Base-by-base conservation (phyloP, 2,329 filamentous ascomycete species). In the Ceratocystis ficicola region DNA sequence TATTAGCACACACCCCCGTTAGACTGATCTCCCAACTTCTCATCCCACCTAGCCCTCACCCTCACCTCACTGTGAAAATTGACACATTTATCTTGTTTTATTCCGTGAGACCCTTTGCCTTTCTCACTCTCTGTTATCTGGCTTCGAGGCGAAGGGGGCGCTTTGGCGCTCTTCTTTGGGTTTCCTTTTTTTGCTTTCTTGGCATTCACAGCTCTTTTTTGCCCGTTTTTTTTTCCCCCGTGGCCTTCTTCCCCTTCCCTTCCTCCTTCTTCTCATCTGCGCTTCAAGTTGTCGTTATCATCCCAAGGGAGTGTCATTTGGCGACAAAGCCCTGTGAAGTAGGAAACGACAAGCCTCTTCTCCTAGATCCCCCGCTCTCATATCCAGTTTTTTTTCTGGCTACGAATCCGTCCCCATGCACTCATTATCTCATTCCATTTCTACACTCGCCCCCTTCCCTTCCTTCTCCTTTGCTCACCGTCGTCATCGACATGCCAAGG, bases 211-310 rank as follows among this genome's bases (percentile, higher is more conserved):
- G 10, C 52, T 25, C 52, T 57, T 57, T 59, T 25, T 61, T 20
- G 20, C 41, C 15, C 61, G 17, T 62, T n/a, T 50, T 61, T 65
- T 48, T 25, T 12, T 3, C 36, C 12, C 10, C 36, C 12, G 10
- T 41, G 10, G 36, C 36, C 36, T 41, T 32, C 6, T 32, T 41
- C 36, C 10, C 44, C 48, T 17, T 30, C 44, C 10, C 44, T 44
- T 25, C 30, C 32, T 60, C 44, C n/a, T 41, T 41, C 30, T 10
- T 25, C 32, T 36, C 30, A 52, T 36, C 44, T 62, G 61, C 61
- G 61, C 61, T 62, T 62, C 32, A 62, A 62, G 61, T 62, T 62
- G 61, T 62, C 61, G 61, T 62, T 62, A 62, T 62, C 61, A 30
- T 44, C 61, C 41, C 41, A 57, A 62, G 12, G 61, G 61, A 22